Conservation (phyloP, 2,329 filamentous ascomycete species). For the Clarireedia sp. region DNA sequence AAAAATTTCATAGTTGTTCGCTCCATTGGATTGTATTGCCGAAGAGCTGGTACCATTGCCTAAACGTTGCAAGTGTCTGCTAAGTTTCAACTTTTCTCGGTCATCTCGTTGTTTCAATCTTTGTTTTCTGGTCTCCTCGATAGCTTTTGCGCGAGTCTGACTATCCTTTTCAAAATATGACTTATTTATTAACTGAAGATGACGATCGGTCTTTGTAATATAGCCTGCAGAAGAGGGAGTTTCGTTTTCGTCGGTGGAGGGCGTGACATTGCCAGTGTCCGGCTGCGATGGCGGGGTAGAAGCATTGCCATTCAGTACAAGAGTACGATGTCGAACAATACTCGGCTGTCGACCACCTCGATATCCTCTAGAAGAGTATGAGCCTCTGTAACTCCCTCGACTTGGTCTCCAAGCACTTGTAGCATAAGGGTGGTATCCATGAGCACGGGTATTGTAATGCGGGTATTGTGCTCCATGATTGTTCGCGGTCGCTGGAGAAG, state of each 20-base stretch:
- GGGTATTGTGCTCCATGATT: slow-evolving; percentile 12
- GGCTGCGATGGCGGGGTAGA: slow-evolving; percentile 13
- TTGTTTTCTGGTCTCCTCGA: slow-evolving; percentile 59
- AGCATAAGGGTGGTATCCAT: slow-evolving; percentile 21
- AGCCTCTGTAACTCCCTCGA: slow-evolving; percentile 22
- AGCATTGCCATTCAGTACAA: slow-evolving; percentile 51
- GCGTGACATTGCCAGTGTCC: slow-evolving; percentile 6
- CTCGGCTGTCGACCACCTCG: slow-evolving; percentile 32
- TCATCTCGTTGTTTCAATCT: slow-evolving; percentile 46
- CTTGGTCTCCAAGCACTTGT: slow-evolving; percentile 22
- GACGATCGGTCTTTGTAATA: slow-evolving; percentile 67
- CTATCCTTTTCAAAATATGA: slow-evolving; percentile 68
- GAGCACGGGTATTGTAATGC: slow-evolving; percentile 10
- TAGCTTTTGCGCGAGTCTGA: slow-evolving; percentile 59
- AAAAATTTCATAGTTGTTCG: slow-evolving; percentile 50
- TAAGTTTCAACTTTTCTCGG: slow-evolving; percentile 52
- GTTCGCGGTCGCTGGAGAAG: slow-evolving; percentile 9
- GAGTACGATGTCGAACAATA: slow-evolving; percentile 47
- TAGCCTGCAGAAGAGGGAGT: slow-evolving; percentile 39
- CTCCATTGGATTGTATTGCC: slow-evolving; percentile 7
- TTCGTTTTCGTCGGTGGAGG: slow-evolving; percentile 16
- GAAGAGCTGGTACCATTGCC: slow-evolving; percentile 20
- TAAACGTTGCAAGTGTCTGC: slow-evolving; percentile 36
- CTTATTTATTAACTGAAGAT: slow-evolving; percentile 76
- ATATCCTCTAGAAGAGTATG: slow-evolving; percentile 24